Percentiles rank a stretch among this genome's conserved stretches.
Evolutionary conservation across 139 green algal species (phyloP).

Genomic region (Axilococcus clingmanii): DNA sequence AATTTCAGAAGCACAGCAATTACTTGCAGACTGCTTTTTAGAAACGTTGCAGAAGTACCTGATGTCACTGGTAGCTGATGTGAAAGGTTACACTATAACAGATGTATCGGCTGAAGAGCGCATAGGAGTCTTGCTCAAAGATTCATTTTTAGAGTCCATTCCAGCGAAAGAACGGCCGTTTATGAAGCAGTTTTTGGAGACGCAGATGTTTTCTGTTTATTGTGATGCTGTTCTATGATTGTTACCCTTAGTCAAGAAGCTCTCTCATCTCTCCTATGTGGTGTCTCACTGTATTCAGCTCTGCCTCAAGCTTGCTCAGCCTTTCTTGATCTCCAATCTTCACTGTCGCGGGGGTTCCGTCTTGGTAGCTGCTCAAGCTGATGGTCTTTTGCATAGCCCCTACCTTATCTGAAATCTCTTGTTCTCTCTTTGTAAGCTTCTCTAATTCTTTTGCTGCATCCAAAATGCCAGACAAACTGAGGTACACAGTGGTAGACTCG

Average conservation of each 20-base stretch:
- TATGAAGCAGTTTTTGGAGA: slow-evolving; percentile 68
- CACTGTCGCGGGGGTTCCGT: slow-evolving; percentile 66
- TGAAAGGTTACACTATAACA: slow-evolving; percentile 73
- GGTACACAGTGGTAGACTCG: slow-evolving; percentile 55
- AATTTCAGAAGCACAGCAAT: slow-evolving; percentile 1
- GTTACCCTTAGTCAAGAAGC: slow-evolving; percentile 25
- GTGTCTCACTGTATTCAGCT: slow-evolving; percentile 31
- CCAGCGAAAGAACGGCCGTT: slow-evolving; percentile 54
- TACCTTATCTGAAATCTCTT: slow-evolving; percentile 27
- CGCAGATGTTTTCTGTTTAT: slow-evolving; percentile 81
- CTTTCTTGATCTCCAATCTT: slow-evolving; percentile 37
- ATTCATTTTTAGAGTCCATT: slow-evolving; percentile 65
- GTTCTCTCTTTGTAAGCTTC: slow-evolving; percentile 81
- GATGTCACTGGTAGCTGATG: slow-evolving; percentile 42
- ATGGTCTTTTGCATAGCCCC: slow-evolving; percentile 48
- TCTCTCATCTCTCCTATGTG: slow-evolving; percentile 40
- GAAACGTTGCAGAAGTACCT: slow-evolving; percentile 44
- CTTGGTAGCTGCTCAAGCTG: slow-evolving; percentile 42
- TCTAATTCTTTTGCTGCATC: slow-evolving; percentile 79
- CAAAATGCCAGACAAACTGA: slow-evolving; percentile 67
- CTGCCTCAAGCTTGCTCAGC: slow-evolving; percentile 41
- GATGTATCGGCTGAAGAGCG: slow-evolving; percentile 53
- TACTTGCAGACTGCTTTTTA: slow-evolving; percentile 16
- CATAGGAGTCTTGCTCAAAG: slow-evolving; percentile 54
- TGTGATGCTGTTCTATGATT: no score